Base-by-base conservation (phyloP, 164 flowering plant genomes). In the Vitis rotundifolia region DNA sequence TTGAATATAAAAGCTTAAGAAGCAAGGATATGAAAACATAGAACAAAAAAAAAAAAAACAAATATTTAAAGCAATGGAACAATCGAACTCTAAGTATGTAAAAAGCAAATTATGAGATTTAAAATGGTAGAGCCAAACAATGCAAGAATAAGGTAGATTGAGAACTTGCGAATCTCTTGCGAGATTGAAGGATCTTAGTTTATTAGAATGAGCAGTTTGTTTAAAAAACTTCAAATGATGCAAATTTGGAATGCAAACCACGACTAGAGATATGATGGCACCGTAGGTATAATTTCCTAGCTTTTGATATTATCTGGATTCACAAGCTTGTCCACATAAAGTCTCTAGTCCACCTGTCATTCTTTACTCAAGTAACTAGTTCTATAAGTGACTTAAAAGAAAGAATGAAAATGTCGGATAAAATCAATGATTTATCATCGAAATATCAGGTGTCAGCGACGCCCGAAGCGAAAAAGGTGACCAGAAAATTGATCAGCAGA, bases 241-340 rank as follows among this genome's bases (percentile, higher is more conserved):
- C n/a, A n/a, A n/a, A n/a, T n/a, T n/a, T n/a, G 65, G 65, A 47
- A 62, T 11, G 49, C 65, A 62, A 0, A 62, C 65, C 1, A 62
- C 0, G 49, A 28, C 11, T 5, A 62, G 65, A 28, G 49, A 62
- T 1, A 62, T 26, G 14, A 62, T 62, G 14, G 49, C 65, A 16
- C 48, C 3, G 0, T 6, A 47, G 0, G 19, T 31, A 5, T 62
- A 0, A 0, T 4, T 62, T 11, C 65, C 49, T 3, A 62, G 1
- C 31, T 44, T 62, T 9, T 28, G 65, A 47, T 47, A 29, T n/a
- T 62, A 51, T 15, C 8, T 9, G 5, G 65, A 48, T 47, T 51
- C 65, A 47, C 4, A 62, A 0, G 65, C 52, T 62, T 62, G 26
- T 9, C 65, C 65, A 62, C 65, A 31, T 0, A 62, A 6, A 8